Percentiles rank a stretch among this genome's conserved stretches.
Conservation (phyloP, 2,329 filamentous ascomycete genomes). For the Botrytis pseudocinerea region DNA sequence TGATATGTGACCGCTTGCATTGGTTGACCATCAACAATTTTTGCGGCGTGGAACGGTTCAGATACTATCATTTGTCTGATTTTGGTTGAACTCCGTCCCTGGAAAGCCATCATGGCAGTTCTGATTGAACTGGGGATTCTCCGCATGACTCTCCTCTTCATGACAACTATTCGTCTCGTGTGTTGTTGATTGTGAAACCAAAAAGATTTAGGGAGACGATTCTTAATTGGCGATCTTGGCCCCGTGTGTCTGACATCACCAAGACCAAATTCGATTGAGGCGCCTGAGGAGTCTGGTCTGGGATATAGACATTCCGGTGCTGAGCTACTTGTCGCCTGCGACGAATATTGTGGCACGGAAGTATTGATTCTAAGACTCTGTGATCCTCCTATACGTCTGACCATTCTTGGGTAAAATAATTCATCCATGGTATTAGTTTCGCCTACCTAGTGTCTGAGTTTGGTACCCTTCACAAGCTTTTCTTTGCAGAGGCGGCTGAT, state of each 20-base stretch:
- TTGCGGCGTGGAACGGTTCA: not conserved
- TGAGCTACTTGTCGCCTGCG: not conserved
- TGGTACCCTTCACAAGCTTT: not conserved
- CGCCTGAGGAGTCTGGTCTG: not conserved
- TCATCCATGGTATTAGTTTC: not conserved
- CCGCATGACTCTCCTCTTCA: constrained; percentile 5
- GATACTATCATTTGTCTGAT: not conserved
- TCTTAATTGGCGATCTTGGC: not conserved
- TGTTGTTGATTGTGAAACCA: not conserved
- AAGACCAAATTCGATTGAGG: not conserved
- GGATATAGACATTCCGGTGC: not conserved
- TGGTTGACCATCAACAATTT: not conserved
- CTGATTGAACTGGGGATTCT: constrained; percentile 1
- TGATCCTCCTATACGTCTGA: not conserved
- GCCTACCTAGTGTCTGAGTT: not conserved
- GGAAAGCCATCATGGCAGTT: not conserved
- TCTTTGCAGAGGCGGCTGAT: not conserved
- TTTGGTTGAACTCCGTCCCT: not conserved
- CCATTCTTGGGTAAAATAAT: not conserved
- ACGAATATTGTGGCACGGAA: not conserved
- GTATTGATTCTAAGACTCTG: not conserved
- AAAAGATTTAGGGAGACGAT: not conserved
- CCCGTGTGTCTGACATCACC: not conserved
- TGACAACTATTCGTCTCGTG: not conserved
- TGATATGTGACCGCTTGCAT: not conserved